Percentiles rank a stretch among this genome's conserved stretches.
Conservation (phyloP, 2,329 filamentous ascomycete genomes). For the Gaeumannomyces sp. region DNA sequence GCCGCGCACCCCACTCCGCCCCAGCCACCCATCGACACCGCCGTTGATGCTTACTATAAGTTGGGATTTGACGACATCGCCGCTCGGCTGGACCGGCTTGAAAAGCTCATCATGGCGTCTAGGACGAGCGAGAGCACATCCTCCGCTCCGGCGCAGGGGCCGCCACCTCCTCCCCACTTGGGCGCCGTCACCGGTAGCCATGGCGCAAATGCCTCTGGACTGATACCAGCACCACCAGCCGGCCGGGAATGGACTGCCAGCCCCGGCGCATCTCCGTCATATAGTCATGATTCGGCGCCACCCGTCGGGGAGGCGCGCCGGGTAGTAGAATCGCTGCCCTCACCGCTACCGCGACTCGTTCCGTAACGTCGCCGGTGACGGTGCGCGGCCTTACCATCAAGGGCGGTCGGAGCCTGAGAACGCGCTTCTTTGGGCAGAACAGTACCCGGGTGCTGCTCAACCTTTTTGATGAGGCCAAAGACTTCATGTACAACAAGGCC, state of each 20-base stretch:
- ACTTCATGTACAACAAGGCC: slow-evolving; percentile 38
- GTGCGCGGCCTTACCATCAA: slow-evolving; percentile 46
- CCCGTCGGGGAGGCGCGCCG: too few species aligned
- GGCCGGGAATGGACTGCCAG: background rate
- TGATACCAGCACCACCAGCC: background rate
- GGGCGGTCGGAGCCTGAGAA: slow-evolving; percentile 37
- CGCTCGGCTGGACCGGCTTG: slow-evolving; percentile 46
- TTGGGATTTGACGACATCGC: slow-evolving; percentile 39
- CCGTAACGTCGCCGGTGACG: slow-evolving; percentile 27
- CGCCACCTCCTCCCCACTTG: too few species aligned
- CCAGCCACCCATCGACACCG: slow-evolving; percentile 10
- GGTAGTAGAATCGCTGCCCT: background rate
- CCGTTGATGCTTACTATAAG: background rate
- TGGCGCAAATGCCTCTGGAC: background rate
- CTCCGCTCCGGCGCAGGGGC: background rate
- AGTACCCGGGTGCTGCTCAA: slow-evolving; percentile 48
- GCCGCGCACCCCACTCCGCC: slow-evolving; percentile 6
- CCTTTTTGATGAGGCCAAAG: slow-evolving; percentile 48
- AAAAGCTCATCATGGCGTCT: slow-evolving; percentile 37
- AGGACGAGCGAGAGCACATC: slow-evolving; percentile 29
- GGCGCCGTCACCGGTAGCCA: background rate
- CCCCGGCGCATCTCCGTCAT: background rate
- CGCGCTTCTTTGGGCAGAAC: slow-evolving; percentile 47
- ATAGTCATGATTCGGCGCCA: background rate
- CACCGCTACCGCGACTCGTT: background rate